These are phyloP conservation scores for Botrytis elliptica DNA, from an alignment of 2,329 filamentous ascomycete species.

Conservation along the genomic window DNA sequence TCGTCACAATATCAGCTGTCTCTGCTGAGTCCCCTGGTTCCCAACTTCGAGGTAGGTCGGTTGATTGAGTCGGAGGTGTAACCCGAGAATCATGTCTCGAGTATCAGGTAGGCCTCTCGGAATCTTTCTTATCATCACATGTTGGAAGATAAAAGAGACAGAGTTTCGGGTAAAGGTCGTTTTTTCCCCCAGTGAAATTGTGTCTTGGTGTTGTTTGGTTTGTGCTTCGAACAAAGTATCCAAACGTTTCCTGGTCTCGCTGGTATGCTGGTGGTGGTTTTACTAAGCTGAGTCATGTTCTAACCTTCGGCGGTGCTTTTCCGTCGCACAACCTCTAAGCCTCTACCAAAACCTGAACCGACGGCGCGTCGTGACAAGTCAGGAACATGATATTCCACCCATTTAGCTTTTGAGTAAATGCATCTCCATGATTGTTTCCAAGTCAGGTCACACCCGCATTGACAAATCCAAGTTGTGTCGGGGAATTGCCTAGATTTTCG, in stretches of 20 bases:
- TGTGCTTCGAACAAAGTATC: background rate
- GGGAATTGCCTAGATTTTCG: constrained; percentile 1
- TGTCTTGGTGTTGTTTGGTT: background rate
- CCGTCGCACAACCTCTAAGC: constrained; percentile 3
- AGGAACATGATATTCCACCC: constrained; percentile 1
- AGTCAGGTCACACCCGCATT: constrained; percentile 16
- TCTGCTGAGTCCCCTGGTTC: background rate
- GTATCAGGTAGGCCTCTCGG: background rate
- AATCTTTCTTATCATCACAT: constrained; percentile 17
- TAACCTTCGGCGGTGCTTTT: background rate
- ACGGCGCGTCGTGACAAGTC: constrained; percentile 3
- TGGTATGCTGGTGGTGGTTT: background rate
- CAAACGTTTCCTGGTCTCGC: background rate
- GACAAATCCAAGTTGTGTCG: constrained; percentile 6
- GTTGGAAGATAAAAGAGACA: constrained; percentile 9
- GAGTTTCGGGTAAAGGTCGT: background rate
- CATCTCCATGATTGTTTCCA: background rate
- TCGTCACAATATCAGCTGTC: background rate
- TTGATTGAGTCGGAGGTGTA: background rate
- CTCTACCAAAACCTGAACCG: background rate
- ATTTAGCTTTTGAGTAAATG: background rate
- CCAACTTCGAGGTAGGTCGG: background rate
- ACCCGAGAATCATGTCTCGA: background rate
- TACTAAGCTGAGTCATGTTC: constrained; percentile 10
- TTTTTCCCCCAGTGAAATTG: background rate